A percentile compares a stretch with the other conserved stretches of the same genome.
Conservation (phyloP, 148 eudicot species). For the Beta vulgaris region DNA sequence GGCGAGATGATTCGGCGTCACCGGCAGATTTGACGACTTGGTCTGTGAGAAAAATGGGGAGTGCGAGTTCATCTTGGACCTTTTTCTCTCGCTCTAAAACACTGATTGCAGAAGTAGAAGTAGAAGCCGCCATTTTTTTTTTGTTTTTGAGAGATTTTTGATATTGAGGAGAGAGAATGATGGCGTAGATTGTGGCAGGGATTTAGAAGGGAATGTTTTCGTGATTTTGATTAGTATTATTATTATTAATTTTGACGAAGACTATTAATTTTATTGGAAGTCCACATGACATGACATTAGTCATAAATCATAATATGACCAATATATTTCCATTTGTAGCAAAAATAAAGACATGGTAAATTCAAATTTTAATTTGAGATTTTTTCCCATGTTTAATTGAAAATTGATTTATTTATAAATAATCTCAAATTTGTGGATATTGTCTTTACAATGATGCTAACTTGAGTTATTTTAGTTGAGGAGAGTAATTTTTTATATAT, state of each 20-base stretch:
- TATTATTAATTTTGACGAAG: too few species aligned
- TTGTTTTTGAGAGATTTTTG: neutral
- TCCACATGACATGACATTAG: too few species aligned
- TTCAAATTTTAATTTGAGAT: too few species aligned
- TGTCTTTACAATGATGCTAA: too few species aligned
- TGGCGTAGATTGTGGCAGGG: neutral
- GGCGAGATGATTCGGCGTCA: slow-evolving; percentile 58
- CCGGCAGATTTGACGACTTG: slow-evolving; percentile 51
- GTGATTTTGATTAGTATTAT: neutral
- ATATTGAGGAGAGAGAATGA: slow-evolving; percentile 17
- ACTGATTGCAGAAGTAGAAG: slow-evolving; percentile 11
- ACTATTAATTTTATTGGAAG: neutral
- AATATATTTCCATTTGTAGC: too few species aligned
- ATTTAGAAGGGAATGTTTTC: slow-evolving; percentile 16
- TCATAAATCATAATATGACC: too few species aligned
- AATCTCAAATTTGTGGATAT: too few species aligned
- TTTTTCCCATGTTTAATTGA: too few species aligned
- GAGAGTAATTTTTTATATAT: too few species aligned
- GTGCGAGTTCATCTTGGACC: slow-evolving; percentile 55
- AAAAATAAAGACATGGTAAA: too few species aligned
- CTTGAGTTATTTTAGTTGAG: too few species aligned
- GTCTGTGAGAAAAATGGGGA: slow-evolving; percentile 54
- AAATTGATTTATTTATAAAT: too few species aligned
- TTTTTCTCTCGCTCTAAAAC: slow-evolving; percentile 31
- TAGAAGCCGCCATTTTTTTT: slow-evolving; percentile 25